phyloP scores from a whole-genome alignment of 257 asterid species.

The Ilex aquifolium region DNA sequence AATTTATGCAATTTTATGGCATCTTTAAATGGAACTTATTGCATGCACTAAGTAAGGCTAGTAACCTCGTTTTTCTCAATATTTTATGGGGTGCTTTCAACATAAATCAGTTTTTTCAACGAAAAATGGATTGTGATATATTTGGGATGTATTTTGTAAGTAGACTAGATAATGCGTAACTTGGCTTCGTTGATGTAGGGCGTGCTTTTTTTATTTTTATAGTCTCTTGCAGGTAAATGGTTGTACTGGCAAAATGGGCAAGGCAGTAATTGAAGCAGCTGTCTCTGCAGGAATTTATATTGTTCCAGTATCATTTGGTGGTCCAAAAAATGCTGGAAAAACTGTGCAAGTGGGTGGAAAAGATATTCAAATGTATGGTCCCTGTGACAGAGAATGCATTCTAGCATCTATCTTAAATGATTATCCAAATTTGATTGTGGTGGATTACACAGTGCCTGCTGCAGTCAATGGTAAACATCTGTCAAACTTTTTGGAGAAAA shows the following conservation, averaged over 20 bases:
- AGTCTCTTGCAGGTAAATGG: constrained; percentile 63
- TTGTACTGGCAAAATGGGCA: constrained; percentile 89
- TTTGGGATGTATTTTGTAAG: too few species aligned
- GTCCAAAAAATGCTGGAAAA: constrained; percentile 67
- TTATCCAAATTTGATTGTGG: constrained; percentile 62
- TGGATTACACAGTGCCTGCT: constrained; percentile 77
- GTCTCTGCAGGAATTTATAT: constrained; percentile 79
- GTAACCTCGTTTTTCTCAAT: too few species aligned
- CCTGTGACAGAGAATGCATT: constrained; percentile 49
- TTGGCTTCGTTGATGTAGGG: too few species aligned
- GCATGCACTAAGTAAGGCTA: too few species aligned
- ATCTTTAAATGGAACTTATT: too few species aligned
- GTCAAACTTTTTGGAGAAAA: too few species aligned
- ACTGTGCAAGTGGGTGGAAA: constrained; percentile 56
- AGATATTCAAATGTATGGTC: constrained; percentile 65
- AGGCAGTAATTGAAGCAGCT: constrained; percentile 90
- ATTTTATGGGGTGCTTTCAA: too few species aligned
- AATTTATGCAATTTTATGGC: too few species aligned
- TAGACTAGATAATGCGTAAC: too few species aligned
- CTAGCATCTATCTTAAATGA: constrained; percentile 47
- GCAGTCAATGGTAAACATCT: constrained; percentile 68
- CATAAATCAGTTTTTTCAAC: too few species aligned
- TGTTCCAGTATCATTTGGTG: constrained; percentile 69
- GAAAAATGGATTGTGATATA: too few species aligned
- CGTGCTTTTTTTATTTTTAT: not conserved